Percentiles rank a stretch among this genome's conserved stretches.
phyloP scores from a whole-genome alignment of 2,329 filamentous ascomycete genomes.

The Aspergillus bombycis region DNA sequence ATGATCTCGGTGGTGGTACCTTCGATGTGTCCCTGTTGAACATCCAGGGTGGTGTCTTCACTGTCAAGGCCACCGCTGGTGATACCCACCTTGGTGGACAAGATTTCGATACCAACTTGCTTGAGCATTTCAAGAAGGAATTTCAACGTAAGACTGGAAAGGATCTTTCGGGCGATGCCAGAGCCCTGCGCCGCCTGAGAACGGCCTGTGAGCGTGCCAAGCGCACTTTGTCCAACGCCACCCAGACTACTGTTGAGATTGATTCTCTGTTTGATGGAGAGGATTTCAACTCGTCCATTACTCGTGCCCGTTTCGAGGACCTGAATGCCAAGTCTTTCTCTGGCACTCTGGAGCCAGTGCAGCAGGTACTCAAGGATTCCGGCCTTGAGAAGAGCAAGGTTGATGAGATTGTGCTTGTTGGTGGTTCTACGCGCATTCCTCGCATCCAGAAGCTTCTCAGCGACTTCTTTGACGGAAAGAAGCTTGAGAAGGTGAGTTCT shows the following conservation, averaged over 20 bases:
- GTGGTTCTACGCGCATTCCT: conserved; percentile 98
- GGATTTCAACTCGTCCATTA: conserved; percentile 96
- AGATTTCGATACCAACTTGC: conserved; percentile 94
- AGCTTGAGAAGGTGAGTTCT: conserved; percentile 80
- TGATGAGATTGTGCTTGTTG: conserved; percentile 98
- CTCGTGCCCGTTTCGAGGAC: conserved; percentile 98
- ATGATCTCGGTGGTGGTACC: conserved; percentile 99
- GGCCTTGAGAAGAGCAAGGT: conserved; percentile 84
- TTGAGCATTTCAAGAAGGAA: conserved; percentile 96
- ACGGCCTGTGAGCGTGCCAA: conserved; percentile 99
- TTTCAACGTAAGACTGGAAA: conserved; percentile 82
- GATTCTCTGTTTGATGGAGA: conserved; percentile 98
- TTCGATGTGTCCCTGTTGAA: conserved; percentile 99
- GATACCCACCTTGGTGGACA: conserved; percentile 95
- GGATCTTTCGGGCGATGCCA: conserved; percentile 78
- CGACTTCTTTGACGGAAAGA: conserved; percentile 99
- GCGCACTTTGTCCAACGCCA: conserved; percentile 96
- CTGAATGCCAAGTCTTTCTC: conserved; percentile 94
- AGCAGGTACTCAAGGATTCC: conserved; percentile 95
- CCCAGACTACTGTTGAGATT: conserved; percentile 97
- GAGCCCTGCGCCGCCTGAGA: conserved; percentile 91
- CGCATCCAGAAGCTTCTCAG: conserved; percentile 98
- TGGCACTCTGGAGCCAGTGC: conserved; percentile 91
- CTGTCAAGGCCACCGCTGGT: conserved; percentile 96
- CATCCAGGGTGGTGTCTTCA: conserved; percentile 99